Evolutionary conservation across 345 rosid species (phyloP), one percentile per base, ranked within the genome.

Genomic region (Pistacia integerrima): DNA sequence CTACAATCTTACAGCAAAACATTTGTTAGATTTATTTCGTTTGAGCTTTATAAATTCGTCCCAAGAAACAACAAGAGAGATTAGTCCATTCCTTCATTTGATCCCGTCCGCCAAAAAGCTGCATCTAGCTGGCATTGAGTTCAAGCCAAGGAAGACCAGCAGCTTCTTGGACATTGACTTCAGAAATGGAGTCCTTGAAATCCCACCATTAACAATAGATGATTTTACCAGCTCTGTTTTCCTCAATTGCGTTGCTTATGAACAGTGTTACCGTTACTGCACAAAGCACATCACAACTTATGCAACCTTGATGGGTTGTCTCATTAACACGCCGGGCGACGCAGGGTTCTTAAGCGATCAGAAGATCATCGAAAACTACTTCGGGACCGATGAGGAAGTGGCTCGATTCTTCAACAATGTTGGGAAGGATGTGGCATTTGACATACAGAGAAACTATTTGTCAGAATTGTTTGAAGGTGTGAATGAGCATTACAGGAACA

Each of bases 21-120:
- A 89, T 78, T 81, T 87, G 64, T 86, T 90, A 12, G 92, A 86
- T 81, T 75, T 90, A 77, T 79, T 84, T 59, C 85, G 91, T 0
- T 67, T 41, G n/a, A 88, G 85, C 52, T 84, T 84, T 16, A 64
- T 87, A 17, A 87, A 90, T 2, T 22, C 74, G 4, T 35, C 75
- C 1, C 48, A 49, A 38, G 79, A 81, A 44, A 57, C 16, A 35
- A 44, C n/a, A 17, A 61, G 64, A 22, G 33, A 63, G 5, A 54
- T 22, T 8, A 64, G 76, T 8, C 79, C 73, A 25, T 82, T 67
- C 4, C 84, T 80, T 2, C 64, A 69, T n/a, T 66, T 85, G 22
- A 78, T 87, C 54, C 85, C 81, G 28, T 81, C 86, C 0, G 87
- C 87, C 5, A 81, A 67, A 64, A 87, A 87, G 75, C 91, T 90